Base-by-base conservation (phyloP, 2,329 filamentous ascomycete genomes). In the Fusarium sp. region DNA sequence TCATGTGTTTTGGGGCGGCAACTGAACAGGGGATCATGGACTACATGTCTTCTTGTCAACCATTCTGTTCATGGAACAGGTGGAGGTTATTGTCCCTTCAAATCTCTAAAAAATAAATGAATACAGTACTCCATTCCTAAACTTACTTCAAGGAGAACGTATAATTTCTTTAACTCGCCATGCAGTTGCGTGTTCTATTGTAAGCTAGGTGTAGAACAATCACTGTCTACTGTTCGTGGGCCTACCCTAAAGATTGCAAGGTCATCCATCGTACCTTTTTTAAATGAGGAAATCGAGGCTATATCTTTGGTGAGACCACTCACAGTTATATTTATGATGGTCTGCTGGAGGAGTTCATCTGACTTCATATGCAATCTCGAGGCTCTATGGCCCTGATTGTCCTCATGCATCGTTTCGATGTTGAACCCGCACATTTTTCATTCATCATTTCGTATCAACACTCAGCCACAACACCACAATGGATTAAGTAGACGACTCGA, bases 41-140 rank as follows among this genome's bases (percentile, higher is more conserved):
- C 49, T 27, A 38, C 49, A 52, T 10, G 14, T 27, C 18, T 1
- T 37, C 7, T 23, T 23, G 16, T 15, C 11, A 15, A 21, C n/a
- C 16, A 6, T 4, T 15, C 8, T 11, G 18, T 35, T 35, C 29
- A 19, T 23, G 4, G 2, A 49, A 25, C 29, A 11, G 9, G 2
- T 8, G 2, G 1, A 25, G 9, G 5, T 8, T 15, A 16, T 11
- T 19, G 16, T 4, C 3, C 2, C 14, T 23, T 14, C 11, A 23
- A 1, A 11, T 11, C 8, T 21, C 6, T 11, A 15, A 6, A 25
- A 5, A 25, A 25, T 10, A 2, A 25, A 15, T 15, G 2, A 2
- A 2, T 5, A 7, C 9, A 15, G n/a, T 8, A 19, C 1, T 0
- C 0, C 6, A 5, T 19, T 8, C 3, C 10, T 2, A 6, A 25